Percentiles rank a stretch among this genome's conserved stretches.
Conservation (phyloP, 164 flowering plant species). For the Vitis rotundifolia region DNA sequence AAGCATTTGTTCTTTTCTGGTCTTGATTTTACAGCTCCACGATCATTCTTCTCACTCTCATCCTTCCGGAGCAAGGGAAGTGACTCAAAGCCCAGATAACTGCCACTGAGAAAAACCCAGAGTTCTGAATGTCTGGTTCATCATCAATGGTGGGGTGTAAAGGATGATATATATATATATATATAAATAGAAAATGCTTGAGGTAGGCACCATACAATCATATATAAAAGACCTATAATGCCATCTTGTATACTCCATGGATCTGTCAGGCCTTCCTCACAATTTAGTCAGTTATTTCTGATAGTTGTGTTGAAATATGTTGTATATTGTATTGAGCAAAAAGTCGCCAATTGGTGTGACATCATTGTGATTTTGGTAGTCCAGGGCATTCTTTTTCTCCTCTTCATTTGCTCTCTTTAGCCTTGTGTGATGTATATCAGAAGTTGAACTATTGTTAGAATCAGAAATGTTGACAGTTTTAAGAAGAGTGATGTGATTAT, state of each 20-base stretch:
- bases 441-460: conserved; percentile 13
- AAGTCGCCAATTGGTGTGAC: conserved; percentile 23
- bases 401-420: not conserved
- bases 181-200: conserved; percentile 13
- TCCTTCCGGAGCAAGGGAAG: conserved; percentile 93
- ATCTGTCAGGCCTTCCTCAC: conserved; percentile 10
- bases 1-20: not conserved
- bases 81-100: conserved; percentile 79
- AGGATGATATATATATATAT: conserved; percentile 10
- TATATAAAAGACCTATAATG: conserved; percentile 6
- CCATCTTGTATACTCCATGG: conserved; percentile 17
- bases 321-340: conserved; percentile 24
- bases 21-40: conserved; percentile 60
- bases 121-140: conserved; percentile 8
- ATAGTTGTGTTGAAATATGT: conserved; percentile 21
- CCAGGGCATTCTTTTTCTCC: conserved; percentile 19
- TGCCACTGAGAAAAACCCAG: not conserved
- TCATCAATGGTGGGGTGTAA: conserved; percentile 17
- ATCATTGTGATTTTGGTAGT: conserved; percentile 35
- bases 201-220: conserved; percentile 23
- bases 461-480: conserved; percentile 12
- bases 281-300: conserved; percentile 9
- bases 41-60: conserved; percentile 92
- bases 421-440: conserved; percentile 21
- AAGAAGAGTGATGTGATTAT: conserved; percentile 21